phyloP scores from a whole-genome alignment of 2,329 filamentous ascomycete species.

The Trichophaea hybrida region DNA sequence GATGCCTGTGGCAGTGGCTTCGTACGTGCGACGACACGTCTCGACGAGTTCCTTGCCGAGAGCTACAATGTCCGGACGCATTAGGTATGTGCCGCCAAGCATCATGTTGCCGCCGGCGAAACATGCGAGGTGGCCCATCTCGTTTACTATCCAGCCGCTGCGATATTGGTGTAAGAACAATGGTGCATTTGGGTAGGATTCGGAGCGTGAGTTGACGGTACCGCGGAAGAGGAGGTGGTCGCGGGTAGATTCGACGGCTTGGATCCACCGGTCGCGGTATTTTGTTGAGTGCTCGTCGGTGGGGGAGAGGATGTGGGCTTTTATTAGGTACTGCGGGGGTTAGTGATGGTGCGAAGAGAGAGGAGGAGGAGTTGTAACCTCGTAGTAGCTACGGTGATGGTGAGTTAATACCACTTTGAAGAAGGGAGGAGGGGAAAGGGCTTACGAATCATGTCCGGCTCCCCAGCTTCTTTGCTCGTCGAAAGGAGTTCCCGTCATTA shows the following conservation, averaged over 20 bases:
- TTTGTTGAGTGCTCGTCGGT: conserved; percentile 40
- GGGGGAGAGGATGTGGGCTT: conserved; percentile 73
- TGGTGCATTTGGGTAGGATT: conserved; percentile 23
- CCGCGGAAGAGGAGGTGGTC: conserved; percentile 43
- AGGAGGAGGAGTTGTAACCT: conserved; percentile 12
- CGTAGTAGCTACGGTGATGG: conserved; percentile 22
- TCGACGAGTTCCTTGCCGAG: conserved; percentile 60
- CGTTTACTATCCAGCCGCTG: conserved; percentile 30
- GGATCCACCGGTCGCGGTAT: conserved; percentile 62
- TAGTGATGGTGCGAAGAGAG: conserved; percentile 3
- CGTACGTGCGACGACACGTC: conserved; percentile 61
- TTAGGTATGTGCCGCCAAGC: conserved; percentile 58
- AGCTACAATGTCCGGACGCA: conserved; percentile 40
- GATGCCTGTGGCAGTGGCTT: conserved; percentile 51
- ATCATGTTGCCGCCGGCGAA: conserved; percentile 80
- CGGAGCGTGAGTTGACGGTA: conserved; percentile 32
- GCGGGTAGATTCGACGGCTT: conserved; percentile 63
- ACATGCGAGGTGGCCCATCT: conserved; percentile 46
- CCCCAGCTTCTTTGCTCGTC: conserved; percentile 34
- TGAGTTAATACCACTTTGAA: conserved; percentile 8
- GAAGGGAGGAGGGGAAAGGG: not conserved
- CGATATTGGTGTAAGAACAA: conserved; percentile 29
- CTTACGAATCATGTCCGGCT: conserved; percentile 34
- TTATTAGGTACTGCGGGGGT: conserved; percentile 54
- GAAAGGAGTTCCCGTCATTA: conserved; percentile 32